Evolutionary conservation across 176 grass and related monocot genomes (phyloP).

Genomic region (Puccinellia tenuiflora): DNA sequence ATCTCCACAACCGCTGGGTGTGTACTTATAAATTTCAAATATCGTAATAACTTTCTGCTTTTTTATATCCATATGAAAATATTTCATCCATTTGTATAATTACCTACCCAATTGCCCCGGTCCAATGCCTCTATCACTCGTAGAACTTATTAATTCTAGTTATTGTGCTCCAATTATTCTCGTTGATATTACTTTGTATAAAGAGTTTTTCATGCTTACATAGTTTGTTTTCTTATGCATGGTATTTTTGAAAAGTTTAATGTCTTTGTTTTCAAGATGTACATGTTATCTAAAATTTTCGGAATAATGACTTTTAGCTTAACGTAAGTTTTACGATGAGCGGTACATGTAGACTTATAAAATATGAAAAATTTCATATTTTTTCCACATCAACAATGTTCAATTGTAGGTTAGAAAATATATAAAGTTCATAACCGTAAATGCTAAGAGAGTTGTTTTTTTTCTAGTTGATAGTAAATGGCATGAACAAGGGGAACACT

Average conservation of each 20-base stretch:
- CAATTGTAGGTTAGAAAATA: not conserved
- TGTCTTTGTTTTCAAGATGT: not conserved
- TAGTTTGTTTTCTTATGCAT: not conserved
- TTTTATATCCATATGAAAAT: not conserved
- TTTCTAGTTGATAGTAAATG: not conserved
- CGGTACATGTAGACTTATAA: not conserved
- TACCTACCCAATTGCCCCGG: not conserved
- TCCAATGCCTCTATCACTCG: not conserved
- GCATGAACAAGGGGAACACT: not conserved
- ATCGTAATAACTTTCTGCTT: not conserved
- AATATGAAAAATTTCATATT: not conserved
- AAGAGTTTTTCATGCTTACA: not conserved
- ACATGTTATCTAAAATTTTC: not conserved
- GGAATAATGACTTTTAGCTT: not conserved
- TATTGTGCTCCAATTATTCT: not conserved
- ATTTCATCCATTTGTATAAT: not conserved
- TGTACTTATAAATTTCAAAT: not conserved
- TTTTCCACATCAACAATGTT: not conserved
- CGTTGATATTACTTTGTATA: not conserved
- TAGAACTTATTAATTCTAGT: not conserved
- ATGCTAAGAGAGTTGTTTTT: not conserved
- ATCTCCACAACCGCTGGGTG: not conserved
- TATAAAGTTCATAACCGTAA: not conserved
- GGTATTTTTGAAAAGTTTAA: not conserved
- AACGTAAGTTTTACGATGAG: not conserved